Evolutionary conservation across 352 stramenopile species (phyloP).

Genomic region (Thalassiosira mediterranea): DNA sequence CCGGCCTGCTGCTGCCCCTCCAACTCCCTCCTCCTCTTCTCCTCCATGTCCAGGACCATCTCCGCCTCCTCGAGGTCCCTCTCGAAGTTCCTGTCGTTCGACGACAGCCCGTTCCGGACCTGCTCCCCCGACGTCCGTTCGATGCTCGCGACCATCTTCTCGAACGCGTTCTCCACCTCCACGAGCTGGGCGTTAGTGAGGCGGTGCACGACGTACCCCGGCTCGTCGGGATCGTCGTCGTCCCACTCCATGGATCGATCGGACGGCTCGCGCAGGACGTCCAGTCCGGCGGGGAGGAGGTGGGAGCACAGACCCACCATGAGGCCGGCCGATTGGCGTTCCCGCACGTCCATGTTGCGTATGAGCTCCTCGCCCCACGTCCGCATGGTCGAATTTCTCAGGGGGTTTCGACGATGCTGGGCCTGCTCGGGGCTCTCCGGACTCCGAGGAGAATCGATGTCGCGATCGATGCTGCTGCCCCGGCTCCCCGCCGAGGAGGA

Average conservation of each 20-base stretch:
- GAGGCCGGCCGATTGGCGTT: slow-evolving; percentile 54
- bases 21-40: slow-evolving; percentile 45
- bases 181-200: slow-evolving; percentile 65
- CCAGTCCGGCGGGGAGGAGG: slow-evolving; percentile 61
- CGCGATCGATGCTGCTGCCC: not conserved
- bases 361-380: slow-evolving; percentile 12
- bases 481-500: not conserved
- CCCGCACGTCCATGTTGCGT: slow-evolving; percentile 18
- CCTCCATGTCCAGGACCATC: slow-evolving; percentile 67
- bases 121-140: slow-evolving; percentile 41
- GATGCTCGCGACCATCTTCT: slow-evolving; percentile 59
- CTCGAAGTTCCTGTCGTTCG: slow-evolving; percentile 65
- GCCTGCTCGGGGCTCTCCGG: not conserved
- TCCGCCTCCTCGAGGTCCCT: slow-evolving; percentile 74
- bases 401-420: slow-evolving; percentile 7
- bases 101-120: slow-evolving; percentile 27
- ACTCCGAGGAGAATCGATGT: slow-evolving; percentile 35
- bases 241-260: slow-evolving; percentile 57
- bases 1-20: slow-evolving; percentile 5
- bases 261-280: slow-evolving; percentile 32
- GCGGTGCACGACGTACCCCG: slow-evolving; percentile 75
- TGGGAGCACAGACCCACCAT: slow-evolving; percentile 77
- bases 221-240: slow-evolving; percentile 72
- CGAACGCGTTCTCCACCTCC: slow-evolving; percentile 68
- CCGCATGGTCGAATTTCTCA: too few relatives aligned